A percentile compares a stretch with the other conserved stretches of the same genome.
Evolutionary conservation across 441 rosid species (phyloP).

Genomic region (Euphorbia schlechtendalii): DNA sequence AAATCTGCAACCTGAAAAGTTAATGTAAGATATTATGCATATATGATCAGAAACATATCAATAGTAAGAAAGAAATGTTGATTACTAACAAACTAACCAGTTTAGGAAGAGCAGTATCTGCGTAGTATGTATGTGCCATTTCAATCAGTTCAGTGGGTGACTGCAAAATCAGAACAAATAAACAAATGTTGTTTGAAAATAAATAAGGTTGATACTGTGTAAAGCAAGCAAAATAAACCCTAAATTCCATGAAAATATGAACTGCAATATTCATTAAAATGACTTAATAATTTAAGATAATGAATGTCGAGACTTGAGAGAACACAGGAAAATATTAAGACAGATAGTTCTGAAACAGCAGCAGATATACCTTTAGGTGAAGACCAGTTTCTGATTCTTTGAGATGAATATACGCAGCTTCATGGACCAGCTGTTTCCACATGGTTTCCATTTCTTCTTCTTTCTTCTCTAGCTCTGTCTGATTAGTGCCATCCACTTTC

Average conservation of each 20-base stretch:
- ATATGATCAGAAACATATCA: constrained; percentile 16
- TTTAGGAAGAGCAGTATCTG: constrained; percentile 56
- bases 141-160: constrained; percentile 44
- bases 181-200: constrained; percentile 2
- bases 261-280: not conserved
- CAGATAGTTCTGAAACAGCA: not conserved
- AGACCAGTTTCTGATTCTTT: constrained; percentile 52
- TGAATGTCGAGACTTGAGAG: no score
- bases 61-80: constrained; percentile 8
- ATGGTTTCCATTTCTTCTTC: constrained; percentile 32
- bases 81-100: constrained; percentile 45
- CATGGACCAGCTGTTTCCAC: constrained; percentile 40
- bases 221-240: not conserved
- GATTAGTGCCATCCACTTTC: constrained; percentile 42
- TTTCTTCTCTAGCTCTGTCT: constrained; percentile 28
- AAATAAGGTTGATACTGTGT: not conserved
- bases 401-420: constrained; percentile 43
- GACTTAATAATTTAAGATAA: no score
- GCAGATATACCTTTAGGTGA: constrained; percentile 45
- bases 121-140: constrained; percentile 54
- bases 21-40: constrained; percentile 15
- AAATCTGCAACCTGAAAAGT: constrained; percentile 54
- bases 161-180: constrained; percentile 30
- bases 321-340: constrained; percentile 8
- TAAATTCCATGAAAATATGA: not conserved